These are phyloP conservation scores for Calophaca sinica DNA, from an alignment of 306 rosid genomes.

Conservation along the genomic window DNA sequence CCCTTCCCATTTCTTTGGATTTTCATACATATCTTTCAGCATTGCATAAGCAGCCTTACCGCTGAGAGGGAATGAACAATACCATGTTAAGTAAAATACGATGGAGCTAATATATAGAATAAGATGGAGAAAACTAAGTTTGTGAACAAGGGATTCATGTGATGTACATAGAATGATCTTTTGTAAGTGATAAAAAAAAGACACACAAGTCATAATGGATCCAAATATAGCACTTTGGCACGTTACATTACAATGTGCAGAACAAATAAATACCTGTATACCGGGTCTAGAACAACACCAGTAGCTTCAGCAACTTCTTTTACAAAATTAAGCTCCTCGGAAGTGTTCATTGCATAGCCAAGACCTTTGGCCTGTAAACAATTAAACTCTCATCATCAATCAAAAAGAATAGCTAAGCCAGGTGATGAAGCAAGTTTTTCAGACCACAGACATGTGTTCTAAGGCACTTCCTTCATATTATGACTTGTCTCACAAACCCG, in stretches of 20 bases:
- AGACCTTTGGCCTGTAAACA: constrained; percentile 83
- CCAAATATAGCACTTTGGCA: constrained; percentile 32
- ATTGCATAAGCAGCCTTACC: constrained; percentile 86
- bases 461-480: constrained; percentile 9
- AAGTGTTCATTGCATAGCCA: constrained; percentile 89
- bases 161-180: constrained; percentile 19
- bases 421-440: constrained; percentile 30
- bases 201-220: constrained; percentile 16
- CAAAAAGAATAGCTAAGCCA: constrained; percentile 25
- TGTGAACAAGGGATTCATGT: constrained; percentile 13
- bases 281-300: constrained; percentile 92
- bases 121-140: neutral
- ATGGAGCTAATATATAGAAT: too few relatives aligned
- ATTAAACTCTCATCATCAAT: constrained; percentile 40
- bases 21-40: constrained; percentile 75
- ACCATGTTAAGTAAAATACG: constrained; percentile 20
- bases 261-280: constrained; percentile 72
- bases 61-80: constrained; percentile 52
- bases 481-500: constrained; percentile 32
- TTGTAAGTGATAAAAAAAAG: neutral
- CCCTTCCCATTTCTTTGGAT: constrained; percentile 95
- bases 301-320: constrained; percentile 80
- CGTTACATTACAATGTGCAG: neutral
- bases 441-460: constrained; percentile 19
- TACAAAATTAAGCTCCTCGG: constrained; percentile 82